Evolutionary conservation across 108 stramenopile genomes (phyloP), one percentile per base, ranked within the genome.

Genomic region (Cyclotella sp.): DNA sequence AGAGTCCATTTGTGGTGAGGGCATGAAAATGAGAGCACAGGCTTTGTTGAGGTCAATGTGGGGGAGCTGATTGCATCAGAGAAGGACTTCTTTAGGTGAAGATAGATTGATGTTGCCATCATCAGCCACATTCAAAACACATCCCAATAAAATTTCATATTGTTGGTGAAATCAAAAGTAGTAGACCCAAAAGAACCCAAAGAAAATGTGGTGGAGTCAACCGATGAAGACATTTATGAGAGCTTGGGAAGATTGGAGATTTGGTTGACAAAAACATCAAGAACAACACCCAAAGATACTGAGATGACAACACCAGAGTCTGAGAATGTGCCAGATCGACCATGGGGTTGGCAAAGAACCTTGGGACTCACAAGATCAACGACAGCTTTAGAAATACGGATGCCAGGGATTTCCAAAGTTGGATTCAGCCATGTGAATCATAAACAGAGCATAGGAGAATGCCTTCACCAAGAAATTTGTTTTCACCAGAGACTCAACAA

Each of bases 271-370:
- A 21, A 11, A 42, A 24, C 47, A 49, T 7, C 11, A 18, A 68
- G 3, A n/a, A n/a, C n/a, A 12, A 11, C 3, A 29, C 27, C 14
- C 22, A 6, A 45, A 46, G 52, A 13, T 3, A 11, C 28, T 8
- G 30, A 21, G 10, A 53, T 10, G 27, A 15, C 15, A 7, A 18
- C 5, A 4, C 52, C 68, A 69, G 30, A 6, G 6, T 30, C 74
- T 51, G 65, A 0, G 18, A 68, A 14, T 74, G 5, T 9, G 16
- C 28, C 24, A 29, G 28, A 26, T 15, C 9, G 3, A 59, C 28
- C 28, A 72, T 0, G 84, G 67, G 10, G 71, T 69, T 9, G 71
- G 77, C 44, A 81, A 54, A 45, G 70, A 78, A 75, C 74, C 45
- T 70, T 68, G n/a, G 76, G 76, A 41, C 76, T 77, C 11, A 77